Evolutionary conservation across 495 filamentous ascomycete species (phyloP).

Genomic region (Margaritispora aquatica): DNA sequence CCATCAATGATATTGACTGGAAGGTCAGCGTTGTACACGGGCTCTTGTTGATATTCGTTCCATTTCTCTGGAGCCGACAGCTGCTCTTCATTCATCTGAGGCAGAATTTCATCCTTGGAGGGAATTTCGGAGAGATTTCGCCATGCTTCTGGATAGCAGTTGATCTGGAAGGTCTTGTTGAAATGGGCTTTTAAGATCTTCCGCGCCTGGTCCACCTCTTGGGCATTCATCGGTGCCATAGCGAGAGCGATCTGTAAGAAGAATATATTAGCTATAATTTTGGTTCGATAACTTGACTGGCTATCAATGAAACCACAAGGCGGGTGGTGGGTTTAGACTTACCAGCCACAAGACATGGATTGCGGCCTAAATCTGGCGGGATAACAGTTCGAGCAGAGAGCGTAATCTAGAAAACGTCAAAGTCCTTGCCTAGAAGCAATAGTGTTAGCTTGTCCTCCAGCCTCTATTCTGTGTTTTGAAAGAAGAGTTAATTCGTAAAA

Average conservation of each 20-base stretch:
- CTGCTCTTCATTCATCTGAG: not conserved
- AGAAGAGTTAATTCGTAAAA: too few relatives aligned
- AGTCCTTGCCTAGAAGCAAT: too few relatives aligned
- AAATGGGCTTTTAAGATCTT: constrained; percentile 5
- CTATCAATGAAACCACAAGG: too few relatives aligned
- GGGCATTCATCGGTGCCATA: not conserved
- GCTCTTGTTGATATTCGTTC: constrained; percentile 17
- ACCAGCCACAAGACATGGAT: too few relatives aligned
- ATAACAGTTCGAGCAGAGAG: too few relatives aligned
- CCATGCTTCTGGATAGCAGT: constrained; percentile 29
- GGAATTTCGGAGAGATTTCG: constrained; percentile 39
- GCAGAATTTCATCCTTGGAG: constrained; percentile 37
- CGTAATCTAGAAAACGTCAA: too few relatives aligned
- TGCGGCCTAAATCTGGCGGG: too few relatives aligned
- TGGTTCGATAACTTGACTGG: too few relatives aligned
- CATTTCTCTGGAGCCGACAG: constrained; percentile 3
- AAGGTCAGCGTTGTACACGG: constrained; percentile 25
- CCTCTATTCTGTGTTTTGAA: too few relatives aligned
- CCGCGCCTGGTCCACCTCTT: not conserved
- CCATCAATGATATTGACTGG: constrained; percentile 34
- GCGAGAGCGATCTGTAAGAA: not conserved
- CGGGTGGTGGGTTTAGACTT: too few relatives aligned
- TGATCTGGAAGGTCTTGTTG: constrained; percentile 9
- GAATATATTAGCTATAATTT: not conserved
- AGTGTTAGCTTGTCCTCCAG: too few relatives aligned